Conservation (phyloP, 78 protist species). For the Dictyostelium brefeldianum region DNA sequence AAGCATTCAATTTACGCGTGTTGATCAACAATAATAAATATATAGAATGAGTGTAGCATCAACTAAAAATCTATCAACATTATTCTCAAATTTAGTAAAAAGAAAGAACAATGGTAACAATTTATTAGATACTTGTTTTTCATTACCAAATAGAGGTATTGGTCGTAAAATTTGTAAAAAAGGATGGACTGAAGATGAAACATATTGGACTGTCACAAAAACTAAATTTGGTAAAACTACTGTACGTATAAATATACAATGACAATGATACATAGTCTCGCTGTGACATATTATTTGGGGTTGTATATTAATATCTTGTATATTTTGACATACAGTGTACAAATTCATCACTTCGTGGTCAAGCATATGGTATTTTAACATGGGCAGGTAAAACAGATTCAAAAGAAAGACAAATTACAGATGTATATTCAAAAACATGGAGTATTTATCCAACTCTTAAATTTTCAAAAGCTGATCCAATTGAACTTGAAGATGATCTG, state of each 20-base stretch:
- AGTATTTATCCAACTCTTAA: constrained; percentile 24
- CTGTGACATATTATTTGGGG: background rate
- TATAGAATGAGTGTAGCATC: background rate
- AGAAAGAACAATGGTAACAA: constrained; percentile 29
- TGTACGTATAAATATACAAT: too few relatives aligned
- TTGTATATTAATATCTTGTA: background rate
- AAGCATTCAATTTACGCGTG: too few relatives aligned
- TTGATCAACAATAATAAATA: background rate
- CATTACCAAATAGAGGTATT: constrained; percentile 60
- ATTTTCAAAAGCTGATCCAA: background rate
- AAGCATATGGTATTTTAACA: constrained; percentile 63
- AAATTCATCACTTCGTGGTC: constrained; percentile 36
- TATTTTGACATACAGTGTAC: background rate
- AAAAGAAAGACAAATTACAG: background rate
- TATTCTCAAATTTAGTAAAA: constrained; percentile 24
- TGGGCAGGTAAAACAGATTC: constrained; percentile 59
- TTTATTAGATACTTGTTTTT: constrained; percentile 60
- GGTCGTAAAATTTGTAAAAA: constrained; percentile 50
- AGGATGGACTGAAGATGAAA: constrained; percentile 44
- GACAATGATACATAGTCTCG: too few relatives aligned
- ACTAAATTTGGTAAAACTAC: constrained; percentile 10
- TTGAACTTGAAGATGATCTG: background rate
- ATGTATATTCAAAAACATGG: constrained; percentile 45
- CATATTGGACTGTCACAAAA: constrained; percentile 76
- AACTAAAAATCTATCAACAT: constrained; percentile 6